Evolutionary conservation across 768 basidiomycete species (phyloP).

Genomic region (Kwoniella bestiolae): DNA sequence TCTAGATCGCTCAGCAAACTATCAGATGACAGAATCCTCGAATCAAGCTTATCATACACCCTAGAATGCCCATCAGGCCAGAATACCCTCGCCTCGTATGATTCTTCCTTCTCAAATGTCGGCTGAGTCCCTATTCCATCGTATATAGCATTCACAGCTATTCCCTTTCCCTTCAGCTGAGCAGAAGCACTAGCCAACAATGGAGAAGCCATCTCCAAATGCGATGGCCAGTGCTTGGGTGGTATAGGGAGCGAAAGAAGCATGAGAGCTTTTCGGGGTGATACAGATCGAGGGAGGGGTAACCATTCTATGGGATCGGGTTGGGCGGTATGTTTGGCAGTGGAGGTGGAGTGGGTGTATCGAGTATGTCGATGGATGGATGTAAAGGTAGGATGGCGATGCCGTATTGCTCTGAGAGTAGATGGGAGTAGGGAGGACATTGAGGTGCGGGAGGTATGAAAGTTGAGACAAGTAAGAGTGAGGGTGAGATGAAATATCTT

Average conservation of each 20-base stretch:
- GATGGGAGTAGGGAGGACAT: not conserved
- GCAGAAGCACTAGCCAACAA: conserved; percentile 30
- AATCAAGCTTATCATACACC: conserved; percentile 14
- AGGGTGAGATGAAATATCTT: not conserved
- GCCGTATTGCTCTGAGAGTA: not conserved
- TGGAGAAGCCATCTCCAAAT: conserved; percentile 44
- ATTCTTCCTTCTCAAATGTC: conserved; percentile 20
- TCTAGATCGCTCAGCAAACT: conserved; percentile 7
- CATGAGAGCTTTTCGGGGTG: conserved; percentile 35
- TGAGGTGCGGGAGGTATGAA: not conserved
- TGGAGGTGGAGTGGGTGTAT: conserved; percentile 4
- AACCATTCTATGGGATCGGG: conserved; percentile 25
- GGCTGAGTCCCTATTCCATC: conserved; percentile 30
- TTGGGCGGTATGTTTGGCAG: not conserved
- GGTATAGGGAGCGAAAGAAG: conserved; percentile 44
- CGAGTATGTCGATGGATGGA: not conserved
- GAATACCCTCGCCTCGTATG: conserved; percentile 43
- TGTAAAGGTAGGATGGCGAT: not conserved
- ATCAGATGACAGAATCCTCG: conserved; percentile 8
- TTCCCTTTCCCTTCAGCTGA: conserved; percentile 27
- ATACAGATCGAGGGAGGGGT: conserved; percentile 41
- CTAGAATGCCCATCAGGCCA: conserved; percentile 39
- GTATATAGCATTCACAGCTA: conserved; percentile 45
- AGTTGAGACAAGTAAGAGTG: not conserved
- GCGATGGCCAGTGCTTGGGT: conserved; percentile 42